Evolutionary conservation across 2,329 filamentous ascomycete genomes (phyloP), one percentile per base, ranked within the genome.

Genomic region (Chaetothyriales sp.): DNA sequence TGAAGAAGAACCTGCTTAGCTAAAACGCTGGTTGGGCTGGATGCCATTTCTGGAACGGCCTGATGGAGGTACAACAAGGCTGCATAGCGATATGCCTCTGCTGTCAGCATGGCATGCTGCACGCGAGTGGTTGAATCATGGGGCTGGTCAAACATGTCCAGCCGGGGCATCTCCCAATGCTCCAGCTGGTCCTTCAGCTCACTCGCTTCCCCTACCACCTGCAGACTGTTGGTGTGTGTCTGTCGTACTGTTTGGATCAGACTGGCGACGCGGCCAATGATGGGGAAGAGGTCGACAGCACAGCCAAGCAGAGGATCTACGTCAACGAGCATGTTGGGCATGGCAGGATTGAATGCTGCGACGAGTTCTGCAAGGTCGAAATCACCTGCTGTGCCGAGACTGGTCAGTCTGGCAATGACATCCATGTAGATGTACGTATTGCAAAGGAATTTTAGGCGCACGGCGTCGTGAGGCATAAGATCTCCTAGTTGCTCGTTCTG

Each of bases 391-490:
- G 76, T 73, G 52, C 79, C 76, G 2, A 77, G 65, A 2, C 80
- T 80, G 0, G 80, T 84, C 47, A 86, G 66, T 12, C 81, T 75
- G 20, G 81, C 78, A 55, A 85, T 80, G 25, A 85, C 82, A 61
- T 84, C 80, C 75, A 84, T 81, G 59, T 85, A 86, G 6, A 84
- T 73, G 78, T 80, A 85, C 3, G 78, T 79, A 60, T 84, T 84
- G 65, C 79, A 82, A 18, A 86, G 68, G 58, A 85, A 85, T 50
- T 77, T 77, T 20, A 85, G 66, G 6, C 79, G 69, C 28, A 70
- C 51, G 3, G 58, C 61, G 5, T 61, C 59, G 47, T 65, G 65
- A 3, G 62, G 57, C 5, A 64, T 66, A 48, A 58, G 53, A 39
- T 54, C 48, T 7, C 55, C 55, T 10, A 50, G 9, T 45, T 57